Evolutionary conservation across 2,329 filamentous ascomycete genomes (phyloP).

Genomic region (Ceratocystis variospora): DNA sequence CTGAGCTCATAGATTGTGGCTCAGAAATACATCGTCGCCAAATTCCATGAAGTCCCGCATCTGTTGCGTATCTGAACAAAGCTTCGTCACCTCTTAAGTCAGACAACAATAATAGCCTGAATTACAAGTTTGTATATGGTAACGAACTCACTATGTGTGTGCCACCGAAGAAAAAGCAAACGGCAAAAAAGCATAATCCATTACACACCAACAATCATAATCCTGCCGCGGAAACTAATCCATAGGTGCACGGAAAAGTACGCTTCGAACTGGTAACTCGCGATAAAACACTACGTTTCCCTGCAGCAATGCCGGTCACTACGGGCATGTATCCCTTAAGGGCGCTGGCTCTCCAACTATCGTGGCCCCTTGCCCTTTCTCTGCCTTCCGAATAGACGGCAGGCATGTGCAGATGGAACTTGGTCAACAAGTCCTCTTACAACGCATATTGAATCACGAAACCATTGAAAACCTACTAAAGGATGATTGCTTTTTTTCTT

Average conservation of each 20-base stretch:
- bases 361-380: neutral
- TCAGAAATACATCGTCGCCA: neutral
- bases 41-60: neutral
- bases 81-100: neutral
- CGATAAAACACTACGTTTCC: neutral
- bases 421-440: neutral
- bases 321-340: neutral
- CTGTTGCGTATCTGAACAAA: neutral
- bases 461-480: neutral
- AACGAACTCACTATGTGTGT: neutral
- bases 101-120: neutral
- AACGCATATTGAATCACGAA: neutral
- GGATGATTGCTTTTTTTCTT: neutral
- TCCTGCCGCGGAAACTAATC: neutral
- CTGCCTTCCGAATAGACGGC: neutral
- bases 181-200: neutral
- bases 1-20: neutral
- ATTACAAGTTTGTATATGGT: neutral
- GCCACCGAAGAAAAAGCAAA: neutral
- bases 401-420: neutral
- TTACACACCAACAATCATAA: neutral
- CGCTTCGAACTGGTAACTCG: neutral
- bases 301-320: neutral
- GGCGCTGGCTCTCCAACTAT: neutral
- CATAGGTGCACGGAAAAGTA: neutral